Evolutionary conservation across 768 basidiomycete species (phyloP), one percentile per base, ranked within the genome.

Genomic region (Xerocomellus intermedius): DNA sequence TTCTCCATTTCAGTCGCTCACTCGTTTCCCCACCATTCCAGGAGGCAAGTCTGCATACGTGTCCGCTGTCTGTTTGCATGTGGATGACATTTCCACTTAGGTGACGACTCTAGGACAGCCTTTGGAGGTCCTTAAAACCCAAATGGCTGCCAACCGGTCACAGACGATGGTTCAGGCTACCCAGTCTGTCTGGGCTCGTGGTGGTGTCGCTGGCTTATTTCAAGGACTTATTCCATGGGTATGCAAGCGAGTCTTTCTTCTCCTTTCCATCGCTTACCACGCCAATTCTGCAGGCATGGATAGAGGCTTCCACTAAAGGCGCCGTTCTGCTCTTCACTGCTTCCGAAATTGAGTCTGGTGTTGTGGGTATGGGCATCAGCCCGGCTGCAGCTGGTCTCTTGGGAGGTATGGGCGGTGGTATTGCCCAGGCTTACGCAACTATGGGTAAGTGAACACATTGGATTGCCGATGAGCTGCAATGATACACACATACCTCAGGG

Each of bases 171-270:
- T 79, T 56, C 84, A 92, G 69, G 95, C 97, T 17, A 79, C 89
- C 62, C 78, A 81, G 59, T 84, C 86, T 6, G 92, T 98, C 55
- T 96, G 94, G 93, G 79, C 84, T 64, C 87, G 97, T 58, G 97
- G 97, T 62, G 94, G 97, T 58, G 74, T 87, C 52, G 70, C 75
- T 43, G 97, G 97, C 24, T 94, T 96, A 78, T 99, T 91, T 76
- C 97, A 99, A 74, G 97, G 97, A 61, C 84, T 99, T 57, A 98
- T 98, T 69, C 97, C 97, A 67, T 99, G 97, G 96, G 94, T 94
- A 65, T 57, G 86, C 65, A 54, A 42, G 38, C 57, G 48, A 51
- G 42, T 32, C 17, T 43, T 49, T 33, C 38, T 45, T 19, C 21
- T 45, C 1, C 22, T 42, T 36, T 37, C 17, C 8, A 5, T 48